Evolutionary conservation across 1,139 yeast species (phyloP).

Genomic region (Yamadazyma jaroonii): DNA sequence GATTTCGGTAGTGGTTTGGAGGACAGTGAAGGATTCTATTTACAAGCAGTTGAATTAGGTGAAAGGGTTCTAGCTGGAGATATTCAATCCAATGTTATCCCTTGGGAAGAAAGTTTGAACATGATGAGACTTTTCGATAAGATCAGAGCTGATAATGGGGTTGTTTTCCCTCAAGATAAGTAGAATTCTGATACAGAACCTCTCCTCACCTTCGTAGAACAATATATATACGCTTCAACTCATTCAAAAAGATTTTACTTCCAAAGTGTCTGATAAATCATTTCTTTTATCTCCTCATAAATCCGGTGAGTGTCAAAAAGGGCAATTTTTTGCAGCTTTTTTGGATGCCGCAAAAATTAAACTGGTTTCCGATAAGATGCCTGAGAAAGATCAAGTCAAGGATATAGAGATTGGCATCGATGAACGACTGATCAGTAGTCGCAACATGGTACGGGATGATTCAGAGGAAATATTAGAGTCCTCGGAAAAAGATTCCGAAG

Average conservation of each 20-base stretch:
- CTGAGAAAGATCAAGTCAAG: background rate
- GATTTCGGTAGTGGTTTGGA: slow-evolving; percentile 18
- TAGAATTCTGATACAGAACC: background rate
- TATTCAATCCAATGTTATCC: slow-evolving; percentile 29
- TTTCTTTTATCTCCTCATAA: background rate
- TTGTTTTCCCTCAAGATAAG: slow-evolving; percentile 32
- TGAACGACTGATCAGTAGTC: background rate
- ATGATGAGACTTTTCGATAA: slow-evolving; percentile 42
- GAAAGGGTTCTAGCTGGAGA: slow-evolving; percentile 33
- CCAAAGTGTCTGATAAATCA: too few relatives aligned
- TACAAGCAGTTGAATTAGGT: slow-evolving; percentile 51
- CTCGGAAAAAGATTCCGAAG: too few relatives aligned
- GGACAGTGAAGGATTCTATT: slow-evolving; percentile 36
- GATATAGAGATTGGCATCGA: background rate
- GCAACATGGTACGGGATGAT: background rate
- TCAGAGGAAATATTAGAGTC: background rate
- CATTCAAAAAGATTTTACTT: too few relatives aligned
- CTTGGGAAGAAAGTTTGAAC: slow-evolving; percentile 39
- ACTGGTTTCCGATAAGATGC: background rate
- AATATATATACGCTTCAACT: too few relatives aligned
- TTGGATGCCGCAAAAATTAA: background rate
- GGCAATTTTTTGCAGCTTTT: background rate
- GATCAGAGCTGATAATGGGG: slow-evolving; percentile 36
- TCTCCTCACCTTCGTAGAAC: too few relatives aligned
- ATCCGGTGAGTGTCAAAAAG: too few relatives aligned